Evolutionary conservation across 257 asterid species (phyloP), one percentile per base, ranked within the genome.

Genomic region (Osmanthus fragrans): DNA sequence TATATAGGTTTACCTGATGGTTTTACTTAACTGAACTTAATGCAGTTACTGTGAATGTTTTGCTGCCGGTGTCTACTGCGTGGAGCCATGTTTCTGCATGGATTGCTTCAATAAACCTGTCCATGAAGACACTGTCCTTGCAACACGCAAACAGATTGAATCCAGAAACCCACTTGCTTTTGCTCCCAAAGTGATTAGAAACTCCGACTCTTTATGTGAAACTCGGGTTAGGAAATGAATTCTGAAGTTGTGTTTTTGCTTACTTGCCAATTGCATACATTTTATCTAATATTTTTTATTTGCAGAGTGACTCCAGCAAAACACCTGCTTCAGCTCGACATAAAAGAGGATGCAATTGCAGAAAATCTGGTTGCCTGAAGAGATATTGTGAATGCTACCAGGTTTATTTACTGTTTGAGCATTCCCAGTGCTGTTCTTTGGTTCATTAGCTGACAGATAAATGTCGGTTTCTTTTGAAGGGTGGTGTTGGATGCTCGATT

Each of bases 261-360:
- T 27, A 27, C 49, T 39, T 13, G 21, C 6, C 56, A 32, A 15
- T 63, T 51, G 25, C 73, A 21, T 5, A 21, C 34, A 30, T 66
- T 39, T 67, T 65, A 3, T 47, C 4, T 34, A 25, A 73, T 21
- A 45, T 71, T 32, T 69, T 47, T 73, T 82, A 18, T 63, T 70
- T 60, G 67, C 77, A 90, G 90, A 87, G 85, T 11, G 89, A 86
- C 33, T 84, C 85, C 45, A 75, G 82, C 81, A 83, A 85, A 37
- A 86, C 92, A 67, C 92, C 92, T 70, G 89, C 92, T 73, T 88
- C 94, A 23, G 87, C 92, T 72, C 85, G 92, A 49, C 94, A 89
- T 75, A 89, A 89, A 80, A 76, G 92, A 86, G 94, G 94, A 72
- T 89, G 94, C 86, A 89, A 88, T 86, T 89, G 94, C 89, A 89